Base-by-base conservation (phyloP, 1,284 basidiomycete species). In the Ganoderma leucocontextum region DNA sequence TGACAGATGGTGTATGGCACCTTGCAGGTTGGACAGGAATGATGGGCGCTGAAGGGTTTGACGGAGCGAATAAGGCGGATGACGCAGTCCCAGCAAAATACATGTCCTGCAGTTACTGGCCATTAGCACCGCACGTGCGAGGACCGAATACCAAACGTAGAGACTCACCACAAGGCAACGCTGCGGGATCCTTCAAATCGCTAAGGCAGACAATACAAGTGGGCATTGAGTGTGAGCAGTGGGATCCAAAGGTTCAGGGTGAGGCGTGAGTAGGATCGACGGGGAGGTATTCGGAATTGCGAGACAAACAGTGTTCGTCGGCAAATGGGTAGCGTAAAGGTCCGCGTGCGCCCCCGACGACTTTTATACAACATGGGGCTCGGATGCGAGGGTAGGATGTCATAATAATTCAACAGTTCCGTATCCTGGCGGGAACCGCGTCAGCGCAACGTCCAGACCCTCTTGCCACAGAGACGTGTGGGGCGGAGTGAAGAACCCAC, bases 51-150 rank as follows among this genome's bases (percentile, higher is more conserved):
- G 64, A 81, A 83, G 1, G 84, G 81, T 53, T 82, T 82, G 15
- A 85, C 79, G 36, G 83, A 80, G 61, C 84, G 82, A 7, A 88
- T 81, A 1, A 84, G 79, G 64, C 81, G 80, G 47, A 82, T 75
- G 65, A 89, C 81, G 74, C 89, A 90, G 55, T 82, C 81, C 47
- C 82, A 80, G 76, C 89, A 89, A 72, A 88, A 89, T 36, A 89
- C 81, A 74, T 90, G 88, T 7, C 89, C 89, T 90, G 52, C 13
- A 22, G 19, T 60, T 2, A 22, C 4, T 4, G n/a, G 2, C 2
- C 35, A 39, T 61, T 10, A 65, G 60, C 29, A 52, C 36, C 64
- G 10, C 29, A 47, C 7, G 35, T 35, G 52, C 55, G 61, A 64
- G 66, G 25, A 52, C 44, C 19, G 62, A 10, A 55, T 22, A 44